These are phyloP conservation scores for Ustilago loliicola DNA, from an alignment of 1,284 basidiomycete genomes.

Conservation along the genomic window DNA sequence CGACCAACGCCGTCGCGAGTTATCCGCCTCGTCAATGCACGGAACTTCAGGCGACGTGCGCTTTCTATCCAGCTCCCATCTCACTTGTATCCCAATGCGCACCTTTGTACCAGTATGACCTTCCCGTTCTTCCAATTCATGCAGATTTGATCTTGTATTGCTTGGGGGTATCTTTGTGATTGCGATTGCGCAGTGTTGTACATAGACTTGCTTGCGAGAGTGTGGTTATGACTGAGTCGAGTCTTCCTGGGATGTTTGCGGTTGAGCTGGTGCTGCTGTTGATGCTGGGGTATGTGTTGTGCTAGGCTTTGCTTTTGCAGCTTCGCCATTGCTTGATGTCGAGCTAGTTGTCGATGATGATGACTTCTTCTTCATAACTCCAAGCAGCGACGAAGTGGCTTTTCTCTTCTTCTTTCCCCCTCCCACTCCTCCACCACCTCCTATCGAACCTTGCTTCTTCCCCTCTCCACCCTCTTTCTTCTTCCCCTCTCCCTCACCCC, in stretches of 20 bases:
- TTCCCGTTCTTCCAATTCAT: neutral
- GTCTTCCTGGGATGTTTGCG: neutral
- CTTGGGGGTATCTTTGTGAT: neutral
- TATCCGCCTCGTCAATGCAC: neutral
- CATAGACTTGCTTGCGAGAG: neutral
- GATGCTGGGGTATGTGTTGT: neutral
- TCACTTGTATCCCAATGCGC: neutral
- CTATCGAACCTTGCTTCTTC: neutral
- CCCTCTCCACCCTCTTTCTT: neutral
- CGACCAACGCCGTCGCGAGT: no score
- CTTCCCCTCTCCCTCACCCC: neutral
- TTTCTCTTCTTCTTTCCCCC: constrained; percentile 46
- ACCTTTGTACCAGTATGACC: neutral
- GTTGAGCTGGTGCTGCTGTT: neutral
- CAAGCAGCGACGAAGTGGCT: constrained; percentile 16
- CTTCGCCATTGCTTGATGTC: neutral
- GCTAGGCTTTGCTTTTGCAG: neutral
- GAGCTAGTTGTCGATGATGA: constrained; percentile 5
- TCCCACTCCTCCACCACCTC: neutral
- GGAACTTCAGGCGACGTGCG: neutral
- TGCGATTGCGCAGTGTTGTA: neutral
- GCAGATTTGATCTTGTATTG: neutral
- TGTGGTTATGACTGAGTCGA: neutral
- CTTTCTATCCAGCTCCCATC: neutral
- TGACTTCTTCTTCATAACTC: constrained; percentile 50